Base-by-base conservation (phyloP, 306 rosid genomes). In the Fragaria ananassa region DNA sequence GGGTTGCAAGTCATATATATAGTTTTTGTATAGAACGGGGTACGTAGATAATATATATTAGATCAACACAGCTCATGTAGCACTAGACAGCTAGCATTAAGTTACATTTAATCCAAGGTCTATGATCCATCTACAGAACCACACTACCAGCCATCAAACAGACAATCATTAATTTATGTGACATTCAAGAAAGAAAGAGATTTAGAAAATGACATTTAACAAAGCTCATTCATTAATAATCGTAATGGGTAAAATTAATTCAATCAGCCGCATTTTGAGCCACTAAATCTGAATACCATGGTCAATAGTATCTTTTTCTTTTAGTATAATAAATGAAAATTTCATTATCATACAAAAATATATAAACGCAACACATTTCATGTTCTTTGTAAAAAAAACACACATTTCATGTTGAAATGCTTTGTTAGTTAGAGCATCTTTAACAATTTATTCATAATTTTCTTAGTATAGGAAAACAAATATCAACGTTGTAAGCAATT, bases 381-480 rank as follows among this genome's bases (percentile, higher is more conserved):
- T 31, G 34, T 31, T 31, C 2, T 31, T 31, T 31, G 35, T 31
- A 31, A 31, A 31, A 29, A 29, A 29, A 31, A 31, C 0, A 37
- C 41, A 37, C 8, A 5, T 37, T 37, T 37, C 1, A 37, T 6
- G 41, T 1, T 37, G 8, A 8, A 37, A 37, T 6, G 41, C 1
- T 37, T 0, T 0, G 41, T 37, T 37, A 37, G 41, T 37, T 37
- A 37, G 35, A 31, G 35, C 35, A 31, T 31, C 0, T 31, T 0
- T 0, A 31, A 31, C 35, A 31, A 3, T 0, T 31, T 31, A 0
- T 0, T 0, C 0, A 31, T 3, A 3, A 31, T 31, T 31, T 31
- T 31, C 4, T 3, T 31, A 31, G 0, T 31, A 0, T 31, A 31
- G 4, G 35, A 31, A 31, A 31, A 31, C 0, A 31, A 31, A 31